Evolutionary conservation across 345 rosid species (phyloP), one percentile per base, ranked within the genome.

Genomic region (Turritis glabra): DNA sequence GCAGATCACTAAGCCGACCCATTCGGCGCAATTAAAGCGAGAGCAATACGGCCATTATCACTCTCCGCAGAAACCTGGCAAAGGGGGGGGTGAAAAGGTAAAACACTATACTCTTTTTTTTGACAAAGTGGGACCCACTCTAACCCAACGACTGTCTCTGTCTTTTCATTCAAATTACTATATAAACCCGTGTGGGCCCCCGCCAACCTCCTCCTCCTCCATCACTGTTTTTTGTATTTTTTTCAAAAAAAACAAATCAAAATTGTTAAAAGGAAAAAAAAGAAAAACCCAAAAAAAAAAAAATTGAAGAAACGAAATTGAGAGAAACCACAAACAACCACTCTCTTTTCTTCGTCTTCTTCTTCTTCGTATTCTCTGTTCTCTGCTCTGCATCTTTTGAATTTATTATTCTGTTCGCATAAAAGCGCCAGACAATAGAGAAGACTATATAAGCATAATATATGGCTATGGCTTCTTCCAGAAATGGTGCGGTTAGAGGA

Each of bases 401-500:
- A 57, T 46, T 64, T 50, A 9, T 30, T 55, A 40, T 37, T 53
- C 41, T 10, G 37, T 13, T 65, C 9, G 29, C 33, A 9, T 22
- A 64, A 40, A 32, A 27, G 25, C 23, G 52, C 67, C 79, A 60
- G 23, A 12, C 26, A 57, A 51, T 1, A 22, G 26, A 10, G 19
- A 51, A 38, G 75, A 52, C 3, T 32, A 19, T 14, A 18, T 38
- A 10, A 37, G 58, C 10, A 22, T 0, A 19, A 22, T 0, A 19
- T 14, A 50, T 69, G 74, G 62, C 73, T 48, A 86, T 89, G 96
- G 83, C 97, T 33, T 89, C 91, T 14, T 76, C 71, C 44, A 78
- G 93, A 82, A 93, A 90, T 77, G 95, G 91, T 68, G 66, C 71
- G 57, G 50, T 9, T 18, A 84, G 82, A 76, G 87, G 83, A 65